A percentile compares a stretch with the other conserved stretches of the same genome.
Evolutionary conservation across 805 yeast genomes (phyloP).

Genomic region (Metschnikowia bowlesiae): DNA sequence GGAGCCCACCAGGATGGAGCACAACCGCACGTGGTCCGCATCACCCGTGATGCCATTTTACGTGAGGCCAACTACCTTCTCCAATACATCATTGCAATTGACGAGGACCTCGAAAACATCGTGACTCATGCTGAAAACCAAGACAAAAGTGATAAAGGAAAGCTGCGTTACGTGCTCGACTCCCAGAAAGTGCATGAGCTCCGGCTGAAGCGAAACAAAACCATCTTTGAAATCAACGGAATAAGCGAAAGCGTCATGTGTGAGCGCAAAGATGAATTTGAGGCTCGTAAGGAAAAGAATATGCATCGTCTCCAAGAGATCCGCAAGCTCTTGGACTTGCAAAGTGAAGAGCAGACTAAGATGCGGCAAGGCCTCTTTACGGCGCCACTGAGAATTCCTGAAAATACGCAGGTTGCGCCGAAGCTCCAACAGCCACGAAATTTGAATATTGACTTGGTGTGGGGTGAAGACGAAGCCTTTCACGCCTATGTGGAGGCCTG

Average conservation of each 20-base stretch:
- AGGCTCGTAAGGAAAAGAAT: conserved; percentile 20
- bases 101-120: conserved; percentile 22
- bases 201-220: conserved; percentile 23
- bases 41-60: conserved; percentile 28
- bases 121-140: conserved; percentile 5
- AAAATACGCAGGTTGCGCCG: not conserved
- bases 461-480: conserved; percentile 9
- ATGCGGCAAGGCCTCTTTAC: conserved; percentile 10
- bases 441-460: conserved; percentile 4
- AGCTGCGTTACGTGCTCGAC: conserved; percentile 4
- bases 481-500: conserved; percentile 9
- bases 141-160: not conserved
- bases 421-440: conserved; percentile 5
- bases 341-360: conserved; percentile 19
- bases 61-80: conserved; percentile 35
- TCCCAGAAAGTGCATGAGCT: conserved; percentile 8
- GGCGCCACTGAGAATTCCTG: not conserved
- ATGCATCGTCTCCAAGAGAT: conserved; percentile 20
- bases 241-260: conserved; percentile 27
- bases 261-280: conserved; percentile 24
- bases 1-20: conserved; percentile 7
- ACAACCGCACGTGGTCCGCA: conserved; percentile 2
- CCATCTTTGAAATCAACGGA: conserved; percentile 29
- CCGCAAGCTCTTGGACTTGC: conserved; percentile 26
- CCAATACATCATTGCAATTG: conserved; percentile 30